These are phyloP conservation scores for Pseudogymnoascus sp. DNA, from an alignment of 2,329 filamentous ascomycete genomes.

Conservation along the genomic window DNA sequence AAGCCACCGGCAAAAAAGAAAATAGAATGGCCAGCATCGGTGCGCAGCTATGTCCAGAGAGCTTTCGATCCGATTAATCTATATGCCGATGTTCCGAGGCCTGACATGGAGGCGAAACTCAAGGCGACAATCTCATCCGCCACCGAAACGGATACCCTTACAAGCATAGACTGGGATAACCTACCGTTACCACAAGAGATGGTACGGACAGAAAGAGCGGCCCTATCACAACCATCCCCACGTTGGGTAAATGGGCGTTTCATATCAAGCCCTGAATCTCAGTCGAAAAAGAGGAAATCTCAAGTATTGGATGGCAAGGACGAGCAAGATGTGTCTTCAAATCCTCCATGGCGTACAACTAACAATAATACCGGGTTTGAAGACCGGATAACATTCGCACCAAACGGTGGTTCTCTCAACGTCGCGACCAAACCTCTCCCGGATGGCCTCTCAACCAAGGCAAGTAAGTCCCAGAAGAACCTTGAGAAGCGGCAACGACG, in stretches of 20 bases:
- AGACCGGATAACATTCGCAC: conserved; percentile 57
- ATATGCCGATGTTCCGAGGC: conserved; percentile 51
- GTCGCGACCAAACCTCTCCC: conserved; percentile 39
- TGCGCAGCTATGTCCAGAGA: conserved; percentile 81
- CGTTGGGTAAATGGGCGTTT: conserved; percentile 22
- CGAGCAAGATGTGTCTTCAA: conserved; percentile 40
- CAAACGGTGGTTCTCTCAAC: conserved; percentile 23
- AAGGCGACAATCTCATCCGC: conserved; percentile 79
- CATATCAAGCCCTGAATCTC: conserved; percentile 12
- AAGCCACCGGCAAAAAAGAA: conserved; percentile 44
- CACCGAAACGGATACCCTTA: conserved; percentile 64
- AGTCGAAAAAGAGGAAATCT: conserved; percentile 76
- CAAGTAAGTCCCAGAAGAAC: conserved; percentile 85
- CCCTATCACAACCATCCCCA: conserved; percentile 38
- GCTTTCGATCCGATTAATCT: conserved; percentile 73
- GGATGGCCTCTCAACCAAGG: conserved; percentile 39
- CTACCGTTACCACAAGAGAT: conserved; percentile 81
- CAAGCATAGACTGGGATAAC: conserved; percentile 71
- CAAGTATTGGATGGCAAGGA: conserved; percentile 50
- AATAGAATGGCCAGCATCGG: conserved; percentile 73
- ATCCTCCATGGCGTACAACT: conserved; percentile 69
- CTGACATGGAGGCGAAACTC: conserved; percentile 76
- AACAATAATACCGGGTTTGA: conserved; percentile 53
- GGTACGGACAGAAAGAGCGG: conserved; percentile 59
- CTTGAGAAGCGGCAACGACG: conserved; percentile 85